These are phyloP conservation scores for Sodiomyces alkalinus DNA, from an alignment of 2,329 filamentous ascomycete genomes.

Conservation along the genomic window DNA sequence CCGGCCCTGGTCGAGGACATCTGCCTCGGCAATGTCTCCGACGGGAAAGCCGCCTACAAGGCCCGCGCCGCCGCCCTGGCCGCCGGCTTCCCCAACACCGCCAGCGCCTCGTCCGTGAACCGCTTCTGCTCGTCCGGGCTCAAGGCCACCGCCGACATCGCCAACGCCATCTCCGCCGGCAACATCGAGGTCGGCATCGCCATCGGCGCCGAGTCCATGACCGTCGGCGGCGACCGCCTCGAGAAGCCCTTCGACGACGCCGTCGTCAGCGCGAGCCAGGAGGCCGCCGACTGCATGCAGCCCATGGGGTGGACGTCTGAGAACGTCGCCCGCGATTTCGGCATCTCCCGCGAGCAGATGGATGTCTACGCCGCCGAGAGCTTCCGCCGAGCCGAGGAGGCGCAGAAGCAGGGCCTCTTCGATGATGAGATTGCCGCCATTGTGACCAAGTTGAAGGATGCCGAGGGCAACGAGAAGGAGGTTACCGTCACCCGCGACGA, in stretches of 20 bases:
- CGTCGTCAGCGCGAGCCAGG: conserved; percentile 55
- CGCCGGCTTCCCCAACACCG: conserved; percentile 86
- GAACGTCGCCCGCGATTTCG: conserved; percentile 86
- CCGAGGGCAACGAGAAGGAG: conserved; percentile 63
- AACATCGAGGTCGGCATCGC: conserved; percentile 80
- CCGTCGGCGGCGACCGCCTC: conserved; percentile 51
- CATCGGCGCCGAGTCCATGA: conserved; percentile 83
- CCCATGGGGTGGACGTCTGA: conserved; percentile 98
- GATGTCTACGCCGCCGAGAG: conserved; percentile 79
- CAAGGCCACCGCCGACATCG: conserved; percentile 89
- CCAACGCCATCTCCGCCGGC: conserved; percentile 66
- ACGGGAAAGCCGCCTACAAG: conserved; percentile 80
- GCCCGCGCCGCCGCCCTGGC: conserved; percentile 76
- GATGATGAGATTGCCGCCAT: conserved; percentile 92
- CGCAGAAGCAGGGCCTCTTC: conserved; percentile 83
- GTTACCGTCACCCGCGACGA: conserved; percentile 77
- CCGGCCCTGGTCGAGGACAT: conserved; percentile 77
- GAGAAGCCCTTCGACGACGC: conserved; percentile 63
- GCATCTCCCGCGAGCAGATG: conserved; percentile 64
- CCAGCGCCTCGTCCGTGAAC: conserved; percentile 69
- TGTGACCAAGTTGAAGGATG: conserved; percentile 64
- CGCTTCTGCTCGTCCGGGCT: conserved; percentile 96
- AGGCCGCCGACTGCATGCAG: conserved; percentile 74
- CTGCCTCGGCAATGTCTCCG: conserved; percentile 80
- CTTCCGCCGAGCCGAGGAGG: conserved; percentile 72